phyloP scores from a whole-genome alignment of 2,329 filamentous ascomycete genomes.

The Fusarium sp. region DNA sequence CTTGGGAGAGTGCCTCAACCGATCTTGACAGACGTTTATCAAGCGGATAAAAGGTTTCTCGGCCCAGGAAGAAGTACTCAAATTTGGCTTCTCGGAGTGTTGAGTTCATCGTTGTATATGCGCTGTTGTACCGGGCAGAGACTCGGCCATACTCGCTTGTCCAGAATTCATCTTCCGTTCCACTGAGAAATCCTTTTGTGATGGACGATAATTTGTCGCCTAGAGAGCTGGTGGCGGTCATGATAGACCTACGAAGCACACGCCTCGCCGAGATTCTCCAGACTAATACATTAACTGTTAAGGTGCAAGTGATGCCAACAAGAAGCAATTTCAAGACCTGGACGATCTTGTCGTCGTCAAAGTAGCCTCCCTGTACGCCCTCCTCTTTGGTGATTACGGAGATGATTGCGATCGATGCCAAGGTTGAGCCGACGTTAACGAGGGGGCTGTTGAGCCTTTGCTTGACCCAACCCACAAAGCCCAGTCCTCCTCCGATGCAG shows the following conservation, averaged over 20 bases:
- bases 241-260: conserved; percentile 76
- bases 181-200: conserved; percentile 83
- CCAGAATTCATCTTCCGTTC: conserved; percentile 80
- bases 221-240: conserved; percentile 77
- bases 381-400: conserved; percentile 92
- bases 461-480: conserved; percentile 89
- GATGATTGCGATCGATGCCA: conserved; percentile 89
- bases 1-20: conserved; percentile 85
- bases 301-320: conserved; percentile 78
- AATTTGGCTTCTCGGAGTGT: conserved; percentile 87
- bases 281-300: conserved; percentile 79
- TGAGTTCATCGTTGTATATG: conserved; percentile 76
- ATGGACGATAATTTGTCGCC: conserved; percentile 85
- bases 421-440: conserved; percentile 85
- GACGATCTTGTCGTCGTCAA: conserved; percentile 82
- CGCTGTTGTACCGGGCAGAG: conserved; percentile 70
- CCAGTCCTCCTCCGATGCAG: conserved; percentile 87
- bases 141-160: conserved; percentile 72
- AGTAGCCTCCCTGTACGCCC: conserved; percentile 81
- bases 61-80: conserved; percentile 85
- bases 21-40: conserved; percentile 85
- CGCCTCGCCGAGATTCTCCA: conserved; percentile 81
- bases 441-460: conserved; percentile 80
- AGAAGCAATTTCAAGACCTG: conserved; percentile 86
- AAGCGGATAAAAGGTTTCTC: conserved; percentile 79